Conservation (phyloP, 2,329 filamentous ascomycete species). For the Capronia epimyces region DNA sequence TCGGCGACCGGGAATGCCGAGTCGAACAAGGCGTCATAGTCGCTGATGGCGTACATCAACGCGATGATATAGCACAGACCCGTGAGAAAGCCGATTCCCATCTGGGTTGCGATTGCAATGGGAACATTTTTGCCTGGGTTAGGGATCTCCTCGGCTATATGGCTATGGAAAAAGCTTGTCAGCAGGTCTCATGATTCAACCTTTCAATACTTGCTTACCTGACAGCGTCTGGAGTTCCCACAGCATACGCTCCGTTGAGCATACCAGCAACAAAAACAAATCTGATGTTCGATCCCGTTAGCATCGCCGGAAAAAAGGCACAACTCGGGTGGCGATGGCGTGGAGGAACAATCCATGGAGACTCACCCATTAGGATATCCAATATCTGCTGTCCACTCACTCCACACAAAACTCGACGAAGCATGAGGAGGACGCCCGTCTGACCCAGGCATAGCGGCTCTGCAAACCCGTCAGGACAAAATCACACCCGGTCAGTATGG, state of each 20-base stretch:
- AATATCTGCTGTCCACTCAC: slow-evolving; percentile 48
- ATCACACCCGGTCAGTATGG: background rate
- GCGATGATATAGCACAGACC: slow-evolving; percentile 48
- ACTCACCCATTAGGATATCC: slow-evolving; percentile 52
- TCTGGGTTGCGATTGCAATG: slow-evolving; percentile 48
- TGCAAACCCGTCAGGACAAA: slow-evolving; percentile 2
- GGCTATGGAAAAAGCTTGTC: slow-evolving; percentile 39
- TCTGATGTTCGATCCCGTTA: slow-evolving; percentile 1
- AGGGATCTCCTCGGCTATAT: slow-evolving; percentile 60
- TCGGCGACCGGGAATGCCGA: slow-evolving; percentile 58
- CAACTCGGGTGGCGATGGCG: background rate
- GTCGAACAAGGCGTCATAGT: slow-evolving; percentile 39
- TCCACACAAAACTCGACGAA: slow-evolving; percentile 52
- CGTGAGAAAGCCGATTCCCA: slow-evolving; percentile 43
- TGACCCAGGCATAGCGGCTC: slow-evolving; percentile 20
- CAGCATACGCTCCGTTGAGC: slow-evolving; percentile 63
- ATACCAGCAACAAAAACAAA: slow-evolving; percentile 63
- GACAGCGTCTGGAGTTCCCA: slow-evolving; percentile 61
- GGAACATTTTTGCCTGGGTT: slow-evolving; percentile 55
- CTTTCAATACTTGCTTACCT: slow-evolving; percentile 36
- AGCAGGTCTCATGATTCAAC: background rate
- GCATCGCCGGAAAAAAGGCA: background rate
- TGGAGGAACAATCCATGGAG: slow-evolving; percentile 47
- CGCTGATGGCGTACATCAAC: slow-evolving; percentile 50
- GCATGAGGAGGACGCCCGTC: slow-evolving; percentile 34